Evolutionary conservation across 106 monocot genomes (phyloP).

Genomic region (Platanthera guangdongensis): DNA sequence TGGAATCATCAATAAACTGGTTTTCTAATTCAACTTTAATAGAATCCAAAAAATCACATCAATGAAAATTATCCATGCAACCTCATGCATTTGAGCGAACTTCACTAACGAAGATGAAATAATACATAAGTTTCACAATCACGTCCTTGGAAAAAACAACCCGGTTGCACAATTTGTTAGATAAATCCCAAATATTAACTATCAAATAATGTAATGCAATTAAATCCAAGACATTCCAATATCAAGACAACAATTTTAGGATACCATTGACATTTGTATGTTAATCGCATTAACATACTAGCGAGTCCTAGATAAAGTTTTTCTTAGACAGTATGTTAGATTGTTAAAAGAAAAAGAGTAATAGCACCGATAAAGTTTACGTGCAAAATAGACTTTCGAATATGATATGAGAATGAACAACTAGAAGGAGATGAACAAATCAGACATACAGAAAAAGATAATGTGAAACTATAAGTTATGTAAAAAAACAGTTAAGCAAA

Average conservation of each 20-base stretch:
- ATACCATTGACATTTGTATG: background rate
- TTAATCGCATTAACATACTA: background rate
- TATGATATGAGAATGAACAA: too few relatives aligned
- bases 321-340: too few relatives aligned
- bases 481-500: background rate
- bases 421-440: background rate
- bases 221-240: background rate
- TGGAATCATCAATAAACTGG: too few relatives aligned
- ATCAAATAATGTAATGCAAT: background rate
- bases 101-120: background rate
- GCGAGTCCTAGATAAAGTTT: background rate
- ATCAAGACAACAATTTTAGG: background rate
- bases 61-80: conserved; percentile 2
- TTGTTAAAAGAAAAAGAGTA: too few relatives aligned
- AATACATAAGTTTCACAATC: background rate
- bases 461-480: background rate
- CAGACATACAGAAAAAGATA: background rate
- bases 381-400: background rate
- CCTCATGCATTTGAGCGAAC: background rate
- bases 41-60: background rate
- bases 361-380: too few relatives aligned
- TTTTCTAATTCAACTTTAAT: background rate
- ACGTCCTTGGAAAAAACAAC: background rate
- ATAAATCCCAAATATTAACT: background rate
- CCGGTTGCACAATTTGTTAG: background rate